These are phyloP conservation scores for Uronychia binucleata DNA, from an alignment of 73 alveolate genomes.

Conservation along the genomic window DNA sequence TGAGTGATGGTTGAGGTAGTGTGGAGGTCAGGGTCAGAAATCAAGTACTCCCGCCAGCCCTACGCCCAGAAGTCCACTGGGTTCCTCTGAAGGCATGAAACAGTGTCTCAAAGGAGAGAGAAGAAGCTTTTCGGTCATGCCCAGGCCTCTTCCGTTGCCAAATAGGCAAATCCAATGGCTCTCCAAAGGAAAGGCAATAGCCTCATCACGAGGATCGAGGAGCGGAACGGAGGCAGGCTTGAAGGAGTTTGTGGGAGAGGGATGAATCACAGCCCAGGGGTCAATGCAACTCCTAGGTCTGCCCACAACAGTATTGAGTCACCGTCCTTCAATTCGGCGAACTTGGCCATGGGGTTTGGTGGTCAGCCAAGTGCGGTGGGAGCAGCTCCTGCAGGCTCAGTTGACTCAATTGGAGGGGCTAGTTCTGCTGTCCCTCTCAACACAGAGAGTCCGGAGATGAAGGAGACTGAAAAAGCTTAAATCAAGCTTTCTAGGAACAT, in stretches of 20 bases:
- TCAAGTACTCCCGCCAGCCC: not conserved
- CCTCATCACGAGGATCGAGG: not conserved
- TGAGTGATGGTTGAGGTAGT: too few relatives aligned
- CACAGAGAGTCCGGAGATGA: not conserved
- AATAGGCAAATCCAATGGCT: not conserved
- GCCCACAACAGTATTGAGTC: not conserved
- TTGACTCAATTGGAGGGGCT: not conserved
- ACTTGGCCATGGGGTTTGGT: not conserved
- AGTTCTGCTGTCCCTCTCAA: not conserved
- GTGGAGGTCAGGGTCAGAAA: too few relatives aligned
- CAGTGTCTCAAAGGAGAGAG: not conserved
- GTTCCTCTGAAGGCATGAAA: not conserved
- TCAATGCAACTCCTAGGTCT: not conserved
- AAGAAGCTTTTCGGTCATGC: not conserved
- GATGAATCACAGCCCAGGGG: not conserved
- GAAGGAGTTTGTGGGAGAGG: not conserved
- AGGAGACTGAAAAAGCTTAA: not conserved
- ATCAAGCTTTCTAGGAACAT: not conserved
- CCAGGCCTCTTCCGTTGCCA: not conserved
- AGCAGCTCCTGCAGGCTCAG: not conserved
- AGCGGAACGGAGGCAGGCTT: not conserved
- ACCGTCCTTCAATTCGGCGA: not conserved
- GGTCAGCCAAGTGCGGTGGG: not conserved
- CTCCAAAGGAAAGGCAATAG: not conserved
- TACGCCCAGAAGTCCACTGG: not conserved